Evolutionary conservation across 2,329 filamentous ascomycete species (phyloP).

Genomic region (Pseudocercospora vitis): DNA sequence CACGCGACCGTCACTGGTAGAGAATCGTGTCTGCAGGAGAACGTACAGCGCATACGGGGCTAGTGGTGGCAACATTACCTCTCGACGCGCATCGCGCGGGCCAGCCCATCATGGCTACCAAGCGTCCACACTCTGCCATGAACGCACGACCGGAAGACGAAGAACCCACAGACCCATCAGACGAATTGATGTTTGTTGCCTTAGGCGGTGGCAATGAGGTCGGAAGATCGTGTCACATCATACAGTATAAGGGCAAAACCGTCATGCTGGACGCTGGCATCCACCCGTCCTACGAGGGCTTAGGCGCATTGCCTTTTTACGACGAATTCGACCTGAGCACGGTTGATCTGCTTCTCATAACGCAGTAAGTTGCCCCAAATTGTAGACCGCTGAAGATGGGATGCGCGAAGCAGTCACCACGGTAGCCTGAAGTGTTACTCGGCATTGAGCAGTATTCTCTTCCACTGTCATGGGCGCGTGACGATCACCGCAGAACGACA

Average conservation of each 20-base stretch:
- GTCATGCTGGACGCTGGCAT: slow-evolving; percentile 99
- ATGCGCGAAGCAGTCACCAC: slow-evolving; percentile 22
- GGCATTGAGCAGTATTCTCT: slow-evolving; percentile 5
- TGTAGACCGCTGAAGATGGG: not conserved
- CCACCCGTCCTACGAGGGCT: slow-evolving; percentile 92
- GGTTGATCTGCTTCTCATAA: slow-evolving; percentile 94
- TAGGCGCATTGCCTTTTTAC: slow-evolving; percentile 92
- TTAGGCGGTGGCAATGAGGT: slow-evolving; percentile 96
- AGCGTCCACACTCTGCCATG: slow-evolving; percentile 69
- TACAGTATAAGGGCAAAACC: slow-evolving; percentile 98
- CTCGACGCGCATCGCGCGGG: slow-evolving; percentile 14
- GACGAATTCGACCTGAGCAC: slow-evolving; percentile 98
- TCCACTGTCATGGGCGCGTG: slow-evolving; percentile 5
- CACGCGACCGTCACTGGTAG: not conserved
- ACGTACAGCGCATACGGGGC: not conserved
- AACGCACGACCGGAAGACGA: slow-evolving; percentile 66
- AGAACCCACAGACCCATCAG: slow-evolving; percentile 86
- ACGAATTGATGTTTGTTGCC: slow-evolving; percentile 92
- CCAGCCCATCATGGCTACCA: slow-evolving; percentile 72
- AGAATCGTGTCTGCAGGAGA: too few relatives aligned
- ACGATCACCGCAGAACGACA: slow-evolving; percentile 7
- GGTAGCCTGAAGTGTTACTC: slow-evolving; percentile 10
- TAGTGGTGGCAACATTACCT: not conserved
- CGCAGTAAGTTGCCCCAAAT: slow-evolving; percentile 75
- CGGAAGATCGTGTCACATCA: slow-evolving; percentile 92